A percentile compares a stretch with the other conserved stretches of the same genome.
Conservation (phyloP, 192 early-diverging fungal genomes). For the Podila verticillata region DNA sequence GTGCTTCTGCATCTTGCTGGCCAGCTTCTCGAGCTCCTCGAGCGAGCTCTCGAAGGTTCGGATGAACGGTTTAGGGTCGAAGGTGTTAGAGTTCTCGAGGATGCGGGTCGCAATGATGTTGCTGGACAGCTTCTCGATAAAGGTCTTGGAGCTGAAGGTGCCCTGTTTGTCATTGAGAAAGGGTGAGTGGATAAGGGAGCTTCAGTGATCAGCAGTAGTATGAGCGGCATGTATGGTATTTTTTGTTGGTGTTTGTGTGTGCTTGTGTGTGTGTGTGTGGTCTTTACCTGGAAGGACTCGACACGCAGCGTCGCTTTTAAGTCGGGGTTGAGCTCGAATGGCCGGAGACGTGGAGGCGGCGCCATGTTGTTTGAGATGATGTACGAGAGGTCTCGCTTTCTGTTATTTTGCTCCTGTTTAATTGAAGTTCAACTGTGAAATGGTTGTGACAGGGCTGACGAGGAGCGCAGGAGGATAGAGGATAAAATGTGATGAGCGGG, state of each 20-base stretch:
- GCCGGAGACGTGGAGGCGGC: constrained; percentile 38
- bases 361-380: background rate
- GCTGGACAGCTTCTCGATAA: constrained; percentile 37
- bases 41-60: constrained; percentile 87
- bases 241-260: constrained; percentile 54
- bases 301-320: constrained; percentile 52
- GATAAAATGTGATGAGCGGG: background rate
- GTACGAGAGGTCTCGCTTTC: too few relatives aligned
- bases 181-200: background rate
- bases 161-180: constrained; percentile 12
- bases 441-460: background rate
- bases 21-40: constrained; percentile 83
- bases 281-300: constrained; percentile 61
- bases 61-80: constrained; percentile 94
- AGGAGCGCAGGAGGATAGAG: background rate
- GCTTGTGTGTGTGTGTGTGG: constrained; percentile 60
- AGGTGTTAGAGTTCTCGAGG: constrained; percentile 56
- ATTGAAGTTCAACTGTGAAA: too few relatives aligned
- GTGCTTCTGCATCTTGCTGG: constrained; percentile 79
- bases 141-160: constrained; percentile 35
- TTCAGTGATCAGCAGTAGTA: background rate
- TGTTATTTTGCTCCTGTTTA: too few relatives aligned
- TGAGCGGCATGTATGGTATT: background rate
- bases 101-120: constrained; percentile 42
- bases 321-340: constrained; percentile 56